These are phyloP conservation scores for Dioszegia crocea DNA, from an alignment of 768 basidiomycete species.

Conservation along the genomic window DNA sequence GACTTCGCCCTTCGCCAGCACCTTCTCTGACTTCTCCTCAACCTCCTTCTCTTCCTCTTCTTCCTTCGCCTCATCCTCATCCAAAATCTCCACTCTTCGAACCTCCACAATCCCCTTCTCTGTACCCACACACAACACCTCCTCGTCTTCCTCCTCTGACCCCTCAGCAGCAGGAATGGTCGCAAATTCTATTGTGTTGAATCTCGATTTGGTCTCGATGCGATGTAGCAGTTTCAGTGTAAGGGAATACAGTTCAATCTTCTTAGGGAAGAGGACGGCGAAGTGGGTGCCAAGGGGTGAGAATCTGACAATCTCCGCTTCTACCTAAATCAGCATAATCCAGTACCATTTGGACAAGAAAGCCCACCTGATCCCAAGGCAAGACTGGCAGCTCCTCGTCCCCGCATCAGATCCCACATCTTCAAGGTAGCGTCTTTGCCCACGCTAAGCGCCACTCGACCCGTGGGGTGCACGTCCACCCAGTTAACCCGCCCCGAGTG, in stretches of 20 bases:
- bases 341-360: neutral
- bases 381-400: slow-evolving; percentile 79
- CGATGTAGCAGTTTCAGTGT: slow-evolving; percentile 72
- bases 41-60: slow-evolving; percentile 25
- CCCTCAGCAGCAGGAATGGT: slow-evolving; percentile 52
- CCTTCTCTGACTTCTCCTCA: slow-evolving; percentile 18
- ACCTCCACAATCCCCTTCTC: slow-evolving; percentile 85
- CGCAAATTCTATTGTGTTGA: slow-evolving; percentile 79
- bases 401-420: slow-evolving; percentile 99
- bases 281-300: slow-evolving; percentile 72
- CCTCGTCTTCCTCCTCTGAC: slow-evolving; percentile 6
- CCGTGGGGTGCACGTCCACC: slow-evolving; percentile 85
- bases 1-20: slow-evolving; percentile 3
- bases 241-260: slow-evolving; percentile 76
- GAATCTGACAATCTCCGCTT: slow-evolving; percentile 91
- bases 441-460: slow-evolving; percentile 84
- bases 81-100: slow-evolving; percentile 55
- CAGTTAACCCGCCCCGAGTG: slow-evolving; percentile 90
- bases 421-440: slow-evolving; percentile 82
- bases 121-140: slow-evolving; percentile 70
- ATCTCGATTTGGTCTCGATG: slow-evolving; percentile 70
- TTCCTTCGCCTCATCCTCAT: slow-evolving; percentile 27
- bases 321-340: slow-evolving; percentile 51
- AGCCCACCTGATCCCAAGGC: slow-evolving; percentile 78
- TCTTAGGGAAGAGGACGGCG: slow-evolving; percentile 69